Percentiles rank a stretch among this genome's conserved stretches.
phyloP scores from a whole-genome alignment of 495 filamentous ascomycete species.

The Extremus antarcticus region DNA sequence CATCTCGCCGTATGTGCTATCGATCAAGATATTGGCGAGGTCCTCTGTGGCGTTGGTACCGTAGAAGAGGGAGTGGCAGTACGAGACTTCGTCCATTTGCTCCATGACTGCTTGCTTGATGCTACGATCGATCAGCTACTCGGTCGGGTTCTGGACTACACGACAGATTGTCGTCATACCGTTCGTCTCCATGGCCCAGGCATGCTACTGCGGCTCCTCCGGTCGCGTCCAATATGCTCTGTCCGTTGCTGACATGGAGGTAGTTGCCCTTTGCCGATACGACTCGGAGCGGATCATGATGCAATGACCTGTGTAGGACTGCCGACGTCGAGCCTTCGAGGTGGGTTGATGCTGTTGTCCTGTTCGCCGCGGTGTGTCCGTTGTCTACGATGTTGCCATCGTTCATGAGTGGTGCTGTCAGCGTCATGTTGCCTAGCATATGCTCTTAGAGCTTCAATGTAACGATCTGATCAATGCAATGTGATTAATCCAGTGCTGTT shows the following conservation, averaged over 20 bases:
- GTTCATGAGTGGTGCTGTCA: conserved; percentile 2
- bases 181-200: conserved; percentile 29
- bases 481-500: neutral
- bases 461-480: too few species aligned
- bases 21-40: conserved; percentile 17
- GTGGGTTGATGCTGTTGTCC: neutral
- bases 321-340: neutral
- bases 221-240: conserved; percentile 29
- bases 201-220: conserved; percentile 32
- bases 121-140: conserved; percentile 4
- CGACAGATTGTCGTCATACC: conserved; percentile 1
- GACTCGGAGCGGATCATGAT: conserved; percentile 19
- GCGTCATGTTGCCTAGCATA: neutral
- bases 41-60: conserved; percentile 33
- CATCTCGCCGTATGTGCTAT: conserved; percentile 24
- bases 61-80: conserved; percentile 45
- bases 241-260: conserved; percentile 24
- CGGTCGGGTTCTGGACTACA: neutral
- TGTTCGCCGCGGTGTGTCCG: neutral
- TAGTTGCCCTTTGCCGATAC: conserved; percentile 19
- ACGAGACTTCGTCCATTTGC: conserved; percentile 42
- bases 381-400: conserved; percentile 9
- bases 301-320: conserved; percentile 24
- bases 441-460: too few species aligned
- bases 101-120: conserved; percentile 36